phyloP scores from a whole-genome alignment of 495 filamentous ascomycete genomes.

The Cairneyella variabilis region DNA sequence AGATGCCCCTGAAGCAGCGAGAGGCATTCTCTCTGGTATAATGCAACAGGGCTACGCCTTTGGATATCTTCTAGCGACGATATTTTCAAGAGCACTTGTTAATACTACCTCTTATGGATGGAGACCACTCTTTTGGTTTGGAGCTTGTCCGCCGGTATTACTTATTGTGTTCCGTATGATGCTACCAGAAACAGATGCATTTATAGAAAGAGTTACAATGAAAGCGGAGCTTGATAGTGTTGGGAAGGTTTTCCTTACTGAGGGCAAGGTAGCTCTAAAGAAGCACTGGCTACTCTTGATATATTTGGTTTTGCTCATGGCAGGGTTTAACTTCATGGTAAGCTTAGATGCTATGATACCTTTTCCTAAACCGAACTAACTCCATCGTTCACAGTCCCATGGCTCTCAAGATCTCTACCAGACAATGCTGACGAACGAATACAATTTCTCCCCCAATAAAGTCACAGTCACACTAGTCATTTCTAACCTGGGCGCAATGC shows the following conservation, averaged over 20 bases:
- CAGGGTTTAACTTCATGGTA: conserved; percentile 36
- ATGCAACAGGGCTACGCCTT: background rate
- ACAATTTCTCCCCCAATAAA: conserved; percentile 27
- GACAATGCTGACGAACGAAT: conserved; percentile 37
- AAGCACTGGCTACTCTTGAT: conserved; percentile 39
- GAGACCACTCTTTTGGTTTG: conserved; percentile 34
- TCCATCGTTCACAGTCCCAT: conserved; percentile 25
- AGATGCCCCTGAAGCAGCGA: background rate
- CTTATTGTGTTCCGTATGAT: conserved; percentile 29
- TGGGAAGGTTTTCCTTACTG: background rate
- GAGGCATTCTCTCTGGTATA: background rate
- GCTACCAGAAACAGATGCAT: conserved; percentile 29
- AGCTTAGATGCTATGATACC: background rate
- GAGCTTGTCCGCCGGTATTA: conserved; percentile 29
- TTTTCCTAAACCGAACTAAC: background rate
- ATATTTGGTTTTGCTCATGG: conserved; percentile 41
- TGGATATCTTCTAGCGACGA: conserved; percentile 21
- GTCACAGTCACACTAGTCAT: conserved; percentile 36
- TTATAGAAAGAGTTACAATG: conserved; percentile 13
- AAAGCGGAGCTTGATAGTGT: background rate
- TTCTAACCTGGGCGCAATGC: conserved; percentile 33
- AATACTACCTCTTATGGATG: conserved; percentile 31
- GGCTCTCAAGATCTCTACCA: conserved; percentile 44
- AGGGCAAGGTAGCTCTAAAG: conserved; percentile 10
- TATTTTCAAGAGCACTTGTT: conserved; percentile 38